A percentile compares a stretch with the other conserved stretches of the same genome.
Conservation (phyloP, 108 stramenopile species). For the Aureococcus anophagefferens region DNA sequence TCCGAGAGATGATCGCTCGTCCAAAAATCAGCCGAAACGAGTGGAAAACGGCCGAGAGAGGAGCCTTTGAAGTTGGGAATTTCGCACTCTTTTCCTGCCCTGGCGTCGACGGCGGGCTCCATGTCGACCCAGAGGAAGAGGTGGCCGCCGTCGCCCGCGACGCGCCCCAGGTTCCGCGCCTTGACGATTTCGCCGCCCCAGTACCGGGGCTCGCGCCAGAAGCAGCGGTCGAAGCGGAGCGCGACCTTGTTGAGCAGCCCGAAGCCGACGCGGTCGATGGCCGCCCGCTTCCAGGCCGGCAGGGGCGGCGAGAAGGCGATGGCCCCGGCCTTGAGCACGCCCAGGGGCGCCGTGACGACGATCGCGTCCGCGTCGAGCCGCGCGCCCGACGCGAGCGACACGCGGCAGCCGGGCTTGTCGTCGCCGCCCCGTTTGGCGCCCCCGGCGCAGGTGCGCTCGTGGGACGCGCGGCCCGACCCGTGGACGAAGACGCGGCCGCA, state of each 20-base stretch:
- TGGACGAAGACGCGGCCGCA: too few relatives aligned
- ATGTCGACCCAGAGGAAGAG: slow-evolving; percentile 32
- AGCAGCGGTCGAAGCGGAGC: slow-evolving; percentile 15
- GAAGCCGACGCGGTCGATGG: slow-evolving; percentile 30
- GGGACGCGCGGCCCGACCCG: too few relatives aligned
- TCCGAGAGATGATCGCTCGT: too few relatives aligned
- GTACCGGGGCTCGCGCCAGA: slow-evolving; percentile 21
- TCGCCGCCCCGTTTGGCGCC: too few relatives aligned
- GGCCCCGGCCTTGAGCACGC: slow-evolving; percentile 18
- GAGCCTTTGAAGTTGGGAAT: too few relatives aligned
- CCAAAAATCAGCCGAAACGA: too few relatives aligned
- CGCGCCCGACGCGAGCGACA: background rate
- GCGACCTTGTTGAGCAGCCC: slow-evolving; percentile 33
- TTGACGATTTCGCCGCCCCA: slow-evolving; percentile 20
- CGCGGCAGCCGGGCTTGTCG: too few relatives aligned
- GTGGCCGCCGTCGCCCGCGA: slow-evolving; percentile 9
- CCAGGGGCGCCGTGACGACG: slow-evolving; percentile 24
- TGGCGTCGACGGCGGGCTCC: slow-evolving; percentile 7
- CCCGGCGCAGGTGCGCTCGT: too few relatives aligned
- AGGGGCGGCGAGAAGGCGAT: slow-evolving; percentile 27
- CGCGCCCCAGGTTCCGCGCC: background rate
- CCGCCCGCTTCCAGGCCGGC: slow-evolving; percentile 21
- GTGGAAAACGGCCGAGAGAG: too few relatives aligned
- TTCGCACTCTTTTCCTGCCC: too few relatives aligned
- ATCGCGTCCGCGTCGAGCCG: background rate